phyloP scores from a whole-genome alignment of 352 stramenopile species.

The Phytopythium delawarense region DNA sequence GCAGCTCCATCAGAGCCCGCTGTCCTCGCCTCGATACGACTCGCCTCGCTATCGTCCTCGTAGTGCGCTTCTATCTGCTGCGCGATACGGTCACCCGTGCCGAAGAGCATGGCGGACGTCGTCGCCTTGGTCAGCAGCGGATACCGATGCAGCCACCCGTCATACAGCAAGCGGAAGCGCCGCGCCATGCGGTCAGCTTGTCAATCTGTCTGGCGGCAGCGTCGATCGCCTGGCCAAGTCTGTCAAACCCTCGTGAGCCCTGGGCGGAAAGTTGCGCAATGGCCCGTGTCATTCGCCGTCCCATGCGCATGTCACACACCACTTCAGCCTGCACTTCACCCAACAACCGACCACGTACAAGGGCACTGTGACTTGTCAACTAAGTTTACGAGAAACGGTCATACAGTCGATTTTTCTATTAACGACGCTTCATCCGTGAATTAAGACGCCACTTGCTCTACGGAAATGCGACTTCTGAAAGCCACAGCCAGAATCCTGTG shows the following conservation, averaged over 20 bases:
- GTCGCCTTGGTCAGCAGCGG: constrained; percentile 59
- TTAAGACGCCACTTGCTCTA: neutral
- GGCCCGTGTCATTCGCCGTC: neutral
- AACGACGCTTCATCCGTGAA: neutral
- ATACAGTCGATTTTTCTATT: neutral
- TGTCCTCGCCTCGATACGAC: neutral
- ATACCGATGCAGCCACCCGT: constrained; percentile 32
- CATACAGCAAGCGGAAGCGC: constrained; percentile 38
- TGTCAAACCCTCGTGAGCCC: neutral
- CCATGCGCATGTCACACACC: constrained; percentile 1
- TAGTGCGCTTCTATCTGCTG: constrained; percentile 33
- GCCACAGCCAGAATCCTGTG: no score
- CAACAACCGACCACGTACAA: neutral
- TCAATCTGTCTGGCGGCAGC: neutral
- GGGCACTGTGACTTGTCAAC: neutral
- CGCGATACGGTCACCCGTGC: constrained; percentile 45
- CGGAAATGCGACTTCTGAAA: neutral
- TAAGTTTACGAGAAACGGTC: neutral
- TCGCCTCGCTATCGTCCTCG: constrained; percentile 1
- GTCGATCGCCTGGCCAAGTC: neutral
- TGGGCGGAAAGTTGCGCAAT: neutral
- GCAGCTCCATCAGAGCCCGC: no score
- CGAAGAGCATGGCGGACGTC: constrained; percentile 51
- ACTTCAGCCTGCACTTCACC: neutral
- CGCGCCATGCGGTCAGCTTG: constrained; percentile 2